These are phyloP conservation scores for Aspergillus puulaauensis DNA, from an alignment of 2,329 filamentous ascomycete genomes.

Conservation along the genomic window DNA sequence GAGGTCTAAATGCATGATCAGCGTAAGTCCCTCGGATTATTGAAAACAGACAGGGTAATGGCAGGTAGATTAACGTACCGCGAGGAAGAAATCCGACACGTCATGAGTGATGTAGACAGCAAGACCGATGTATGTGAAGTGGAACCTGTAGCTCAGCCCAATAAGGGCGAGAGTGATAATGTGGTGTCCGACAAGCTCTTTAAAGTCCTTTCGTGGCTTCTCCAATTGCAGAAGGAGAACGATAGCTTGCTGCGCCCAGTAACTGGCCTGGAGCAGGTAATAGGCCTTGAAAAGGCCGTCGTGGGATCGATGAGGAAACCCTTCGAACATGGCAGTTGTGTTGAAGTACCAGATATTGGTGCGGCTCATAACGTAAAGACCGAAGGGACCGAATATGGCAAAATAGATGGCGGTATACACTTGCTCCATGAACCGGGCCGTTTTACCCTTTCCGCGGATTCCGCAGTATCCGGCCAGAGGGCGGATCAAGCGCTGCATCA, in stretches of 20 bases:
- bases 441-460: constrained; percentile 72
- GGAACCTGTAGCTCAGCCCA: constrained; percentile 84
- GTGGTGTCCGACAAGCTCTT: constrained; percentile 88
- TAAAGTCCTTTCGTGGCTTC: constrained; percentile 92
- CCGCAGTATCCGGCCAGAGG: constrained; percentile 71
- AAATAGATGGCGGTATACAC: constrained; percentile 94
- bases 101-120: constrained; percentile 95
- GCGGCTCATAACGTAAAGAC: constrained; percentile 84
- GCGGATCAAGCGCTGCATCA: constrained; percentile 86
- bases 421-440: constrained; percentile 93
- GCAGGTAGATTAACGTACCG: constrained; percentile 53
- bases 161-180: constrained; percentile 86
- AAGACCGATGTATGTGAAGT: constrained; percentile 93
- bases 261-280: constrained; percentile 89
- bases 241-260: constrained; percentile 93
- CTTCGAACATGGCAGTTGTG: constrained; percentile 84
- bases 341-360: constrained; percentile 98
- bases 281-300: constrained; percentile 87
- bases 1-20: constrained; percentile 61
- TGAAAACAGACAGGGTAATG: background rate
- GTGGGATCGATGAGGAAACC: constrained; percentile 79
- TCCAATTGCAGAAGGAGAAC: constrained; percentile 84
- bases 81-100: constrained; percentile 92
- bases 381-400: constrained; percentile 74
- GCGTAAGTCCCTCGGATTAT: background rate